A percentile compares a stretch with the other conserved stretches of the same genome.
Evolutionary conservation across 202 grass and related monocot genomes (phyloP).

Genomic region (Brachypodium distachyon): DNA sequence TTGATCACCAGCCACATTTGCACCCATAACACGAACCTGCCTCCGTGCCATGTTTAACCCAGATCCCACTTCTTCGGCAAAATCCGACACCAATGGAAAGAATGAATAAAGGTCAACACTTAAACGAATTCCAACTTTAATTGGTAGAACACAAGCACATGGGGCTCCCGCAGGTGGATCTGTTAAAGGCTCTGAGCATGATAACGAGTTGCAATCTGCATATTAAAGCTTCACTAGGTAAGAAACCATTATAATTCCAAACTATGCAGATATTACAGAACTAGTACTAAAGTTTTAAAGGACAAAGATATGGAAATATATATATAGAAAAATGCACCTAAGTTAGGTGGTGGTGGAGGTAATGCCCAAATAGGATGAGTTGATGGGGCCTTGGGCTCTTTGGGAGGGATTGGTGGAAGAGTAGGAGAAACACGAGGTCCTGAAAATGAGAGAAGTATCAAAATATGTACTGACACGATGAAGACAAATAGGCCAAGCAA

Average conservation of each 20-base stretch:
- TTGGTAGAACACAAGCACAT: slow-evolving; percentile 92
- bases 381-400: slow-evolving; percentile 41
- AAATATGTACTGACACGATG: not conserved
- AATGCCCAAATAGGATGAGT: slow-evolving; percentile 63
- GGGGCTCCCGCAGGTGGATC: slow-evolving; percentile 68
- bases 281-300: not conserved
- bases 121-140: slow-evolving; percentile 85
- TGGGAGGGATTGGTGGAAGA: slow-evolving; percentile 41
- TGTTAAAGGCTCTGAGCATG: slow-evolving; percentile 68
- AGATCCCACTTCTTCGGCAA: slow-evolving; percentile 68
- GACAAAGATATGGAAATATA: not conserved
- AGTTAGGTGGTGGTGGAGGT: slow-evolving; percentile 93
- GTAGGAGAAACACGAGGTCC: slow-evolving; percentile 51
- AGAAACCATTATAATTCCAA: not conserved
- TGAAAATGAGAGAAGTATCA: slow-evolving; percentile 18
- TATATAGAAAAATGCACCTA: slow-evolving; percentile 30
- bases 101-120: slow-evolving; percentile 69
- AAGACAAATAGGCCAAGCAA: not conserved
- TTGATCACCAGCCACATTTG: slow-evolving; percentile 81
- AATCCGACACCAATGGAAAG: slow-evolving; percentile 88
- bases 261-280: not conserved
- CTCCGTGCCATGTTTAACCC: slow-evolving; percentile 65
- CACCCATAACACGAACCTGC: slow-evolving; percentile 93
- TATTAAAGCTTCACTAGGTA: slow-evolving; percentile 10
- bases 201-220: slow-evolving; percentile 80